Base-by-base conservation (phyloP, 2,329 filamentous ascomycete species). In the Triangularia verruculosa region DNA sequence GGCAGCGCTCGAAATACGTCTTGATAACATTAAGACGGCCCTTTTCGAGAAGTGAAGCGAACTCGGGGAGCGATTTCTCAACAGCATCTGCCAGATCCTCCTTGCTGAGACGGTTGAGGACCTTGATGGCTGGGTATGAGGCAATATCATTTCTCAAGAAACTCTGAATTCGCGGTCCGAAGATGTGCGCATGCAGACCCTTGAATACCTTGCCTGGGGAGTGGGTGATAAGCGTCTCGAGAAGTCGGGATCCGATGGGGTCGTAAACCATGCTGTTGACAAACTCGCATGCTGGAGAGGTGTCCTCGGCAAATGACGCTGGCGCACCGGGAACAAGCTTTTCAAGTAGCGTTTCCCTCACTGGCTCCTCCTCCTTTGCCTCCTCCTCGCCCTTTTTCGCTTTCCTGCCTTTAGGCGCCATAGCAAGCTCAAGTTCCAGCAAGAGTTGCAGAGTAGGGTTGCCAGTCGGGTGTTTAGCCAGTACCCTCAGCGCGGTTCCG, bases 381-480 rank as follows among this genome's bases (percentile, higher is more conserved):
- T 71, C 72, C 12, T 72, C 71, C 9, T 70, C 86, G 9, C 20
- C 66, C 59, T 70, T 67, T 51, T 83, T 85, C 6, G 85, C 78
- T 66, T 90, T 85, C 67, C 86, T 87, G 3, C 82, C 84, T 66
- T 86, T 86, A 61, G 84, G 81, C 68, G 91, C 90, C 64, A 90
- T 81, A 0, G 87, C 84, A 56, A 98, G 85, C 72, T 99, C 95
- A 15, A 99, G 81, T 72, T 93, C 91, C 3, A 99, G 80, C 28
- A 99, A 81, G 1, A 98, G 83, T 74, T 98, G 95, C n/a, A 99
- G 82, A 0, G 93, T 90, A 0, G 95, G 95, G 72, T 97, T 97
- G 56, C 93, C 95, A 0, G 94, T 91, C 4, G 91, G 92, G 72
- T 98, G 94, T 20, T 88, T 93, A 1, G 94, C 92, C 62, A 99